Percentiles rank a stretch among this genome's conserved stretches.
Conservation (phyloP, 192 early-diverging fungal species). For the Helicostylum pulchrum region DNA sequence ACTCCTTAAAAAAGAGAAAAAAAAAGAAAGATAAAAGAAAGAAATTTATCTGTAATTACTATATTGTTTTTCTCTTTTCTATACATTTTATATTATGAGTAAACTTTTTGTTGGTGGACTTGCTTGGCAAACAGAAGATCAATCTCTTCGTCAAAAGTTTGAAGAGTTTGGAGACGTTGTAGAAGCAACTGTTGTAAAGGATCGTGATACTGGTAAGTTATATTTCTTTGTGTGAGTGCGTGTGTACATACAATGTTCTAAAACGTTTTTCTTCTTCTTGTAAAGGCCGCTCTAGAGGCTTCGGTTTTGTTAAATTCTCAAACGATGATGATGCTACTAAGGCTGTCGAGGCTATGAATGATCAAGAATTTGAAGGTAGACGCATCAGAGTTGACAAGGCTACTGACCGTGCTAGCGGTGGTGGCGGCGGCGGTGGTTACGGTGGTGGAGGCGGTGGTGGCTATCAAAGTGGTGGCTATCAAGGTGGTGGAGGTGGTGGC, state of each 20-base stretch:
- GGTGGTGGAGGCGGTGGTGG: no score
- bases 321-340: conserved; percentile 40
- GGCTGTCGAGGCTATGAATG: conserved; percentile 63
- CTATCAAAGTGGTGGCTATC: no score
- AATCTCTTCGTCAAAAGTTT: conserved; percentile 61
- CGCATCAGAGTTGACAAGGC: conserved; percentile 67
- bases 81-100: conserved; percentile 21
- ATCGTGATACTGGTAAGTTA: conserved; percentile 72
- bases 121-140: conserved; percentile 63
- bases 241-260: not conserved
- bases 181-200: conserved; percentile 64
- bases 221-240: not conserved
- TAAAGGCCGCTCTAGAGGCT: conserved; percentile 77
- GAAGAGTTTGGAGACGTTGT: conserved; percentile 56
- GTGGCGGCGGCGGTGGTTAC: no score
- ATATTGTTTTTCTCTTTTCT: conserved; percentile 8
- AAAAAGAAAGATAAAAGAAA: not conserved
- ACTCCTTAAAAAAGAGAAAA: not conserved
- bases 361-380: conserved; percentile 72
- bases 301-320: conserved; percentile 75
- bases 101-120: conserved; percentile 70
- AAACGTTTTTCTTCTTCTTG: no score
- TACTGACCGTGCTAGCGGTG: conserved; percentile 41
- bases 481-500: no score
- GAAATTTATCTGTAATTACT: not conserved